Conservation (phyloP, 2,329 filamentous ascomycete genomes). For the Scytalidium lignicola region DNA sequence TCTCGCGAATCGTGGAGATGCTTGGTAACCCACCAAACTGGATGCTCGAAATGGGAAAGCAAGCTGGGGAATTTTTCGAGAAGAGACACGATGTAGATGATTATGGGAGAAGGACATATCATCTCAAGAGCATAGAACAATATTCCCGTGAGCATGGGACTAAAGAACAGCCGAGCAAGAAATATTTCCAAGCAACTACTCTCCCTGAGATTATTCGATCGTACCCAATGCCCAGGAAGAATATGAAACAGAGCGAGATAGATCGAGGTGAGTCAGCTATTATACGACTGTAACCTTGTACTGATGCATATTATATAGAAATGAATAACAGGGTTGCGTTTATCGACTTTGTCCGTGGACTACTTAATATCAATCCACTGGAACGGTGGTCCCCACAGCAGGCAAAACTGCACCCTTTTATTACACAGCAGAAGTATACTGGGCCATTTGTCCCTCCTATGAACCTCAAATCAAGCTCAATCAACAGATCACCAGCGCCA, state of each 20-base stretch:
- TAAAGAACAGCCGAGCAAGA: conserved; percentile 99
- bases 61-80: conserved; percentile 95
- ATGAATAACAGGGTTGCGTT: conserved; percentile 98
- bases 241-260: conserved; percentile 97
- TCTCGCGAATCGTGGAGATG: conserved; percentile 97
- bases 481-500: conserved; percentile 82
- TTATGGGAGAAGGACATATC: conserved; percentile 84
- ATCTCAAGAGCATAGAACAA: conserved; percentile 95
- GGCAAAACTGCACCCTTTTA: conserved; percentile 95
- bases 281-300: conserved; percentile 4
- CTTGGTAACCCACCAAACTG: conserved; percentile 91
- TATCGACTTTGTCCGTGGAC: conserved; percentile 92
- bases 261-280: conserved; percentile 69
- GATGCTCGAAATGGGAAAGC: conserved; percentile 99
- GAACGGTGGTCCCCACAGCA: conserved; percentile 98
- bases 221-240: conserved; percentile 97
- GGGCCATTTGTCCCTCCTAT: conserved; percentile 95
- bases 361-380: conserved; percentile 90
- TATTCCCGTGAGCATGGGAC: conserved; percentile 93
- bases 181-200: conserved; percentile 94
- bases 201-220: conserved; percentile 96
- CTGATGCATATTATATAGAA: conserved; percentile 51
- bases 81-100: conserved; percentile 78
- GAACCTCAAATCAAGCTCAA: conserved; percentile 84
- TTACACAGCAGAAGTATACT: conserved; percentile 96